Evolutionary conservation across 1,139 yeast species (phyloP).

Genomic region (Candida glucosophila): DNA sequence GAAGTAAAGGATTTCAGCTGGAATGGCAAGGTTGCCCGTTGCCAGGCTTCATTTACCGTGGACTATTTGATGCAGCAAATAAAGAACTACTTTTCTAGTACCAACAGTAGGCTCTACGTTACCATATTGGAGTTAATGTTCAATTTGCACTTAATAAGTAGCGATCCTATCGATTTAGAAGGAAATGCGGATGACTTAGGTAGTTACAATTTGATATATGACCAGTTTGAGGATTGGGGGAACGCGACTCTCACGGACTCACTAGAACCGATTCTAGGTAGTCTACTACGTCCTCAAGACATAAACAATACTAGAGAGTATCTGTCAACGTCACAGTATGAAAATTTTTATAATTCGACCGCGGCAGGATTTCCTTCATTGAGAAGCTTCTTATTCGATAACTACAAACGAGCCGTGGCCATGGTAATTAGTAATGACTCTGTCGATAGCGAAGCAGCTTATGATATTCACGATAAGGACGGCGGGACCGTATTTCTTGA

Average conservation of each 20-base stretch:
- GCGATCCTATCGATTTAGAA: neutral
- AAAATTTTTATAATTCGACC: conserved; percentile 19
- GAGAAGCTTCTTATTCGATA: conserved; percentile 31
- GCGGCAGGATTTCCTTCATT: conserved; percentile 28
- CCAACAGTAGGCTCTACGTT: conserved; percentile 51
- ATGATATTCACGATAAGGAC: conserved; percentile 12
- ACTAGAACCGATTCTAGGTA: no score
- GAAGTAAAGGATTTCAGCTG: conserved; percentile 14
- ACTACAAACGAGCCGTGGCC: conserved; percentile 33
- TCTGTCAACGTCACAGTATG: no score
- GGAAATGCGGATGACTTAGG: neutral
- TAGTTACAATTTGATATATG: neutral
- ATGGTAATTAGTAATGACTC: conserved; percentile 22
- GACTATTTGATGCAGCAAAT: conserved; percentile 27
- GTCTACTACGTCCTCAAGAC: no score
- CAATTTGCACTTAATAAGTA: conserved; percentile 24
- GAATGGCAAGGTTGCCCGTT: conserved; percentile 20
- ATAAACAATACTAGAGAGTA: no score
- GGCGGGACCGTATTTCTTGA: conserved; percentile 12
- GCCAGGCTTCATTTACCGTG: conserved; percentile 39
- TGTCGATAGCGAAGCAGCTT: conserved; percentile 10
- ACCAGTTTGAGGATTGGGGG: conserved; percentile 10
- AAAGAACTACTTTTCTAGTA: conserved; percentile 26
- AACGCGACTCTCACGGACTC: conserved; percentile 22
- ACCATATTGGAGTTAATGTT: conserved; percentile 47